phyloP scores from a whole-genome alignment of 2,329 filamentous ascomycete genomes.

The Reticulascus tulasneorum region DNA sequence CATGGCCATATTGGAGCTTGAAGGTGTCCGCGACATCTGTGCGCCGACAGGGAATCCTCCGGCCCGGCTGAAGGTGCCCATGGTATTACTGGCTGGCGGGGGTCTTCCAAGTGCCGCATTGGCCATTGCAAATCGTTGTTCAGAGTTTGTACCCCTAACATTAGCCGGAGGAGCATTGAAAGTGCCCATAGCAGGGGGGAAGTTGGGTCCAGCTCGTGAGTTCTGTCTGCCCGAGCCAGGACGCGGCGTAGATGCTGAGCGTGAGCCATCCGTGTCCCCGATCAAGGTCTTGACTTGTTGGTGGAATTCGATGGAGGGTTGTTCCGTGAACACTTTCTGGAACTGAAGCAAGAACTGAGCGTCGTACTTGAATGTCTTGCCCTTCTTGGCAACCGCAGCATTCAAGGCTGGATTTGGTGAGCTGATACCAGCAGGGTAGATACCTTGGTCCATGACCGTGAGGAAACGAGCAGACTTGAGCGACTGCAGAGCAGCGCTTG shows the following conservation, averaged over 20 bases:
- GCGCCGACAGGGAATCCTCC: constrained; percentile 53
- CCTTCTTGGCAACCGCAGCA: constrained; percentile 71
- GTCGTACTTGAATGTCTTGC: constrained; percentile 88
- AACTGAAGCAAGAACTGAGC: constrained; percentile 95
- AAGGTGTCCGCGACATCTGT: constrained; percentile 63
- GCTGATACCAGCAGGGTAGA: constrained; percentile 78
- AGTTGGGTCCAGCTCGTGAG: constrained; percentile 48
- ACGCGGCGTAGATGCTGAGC: constrained; percentile 61
- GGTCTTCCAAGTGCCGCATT: constrained; percentile 37
- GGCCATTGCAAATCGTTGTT: constrained; percentile 68
- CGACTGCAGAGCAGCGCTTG: constrained; percentile 88
- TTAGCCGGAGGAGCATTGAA: constrained; percentile 45
- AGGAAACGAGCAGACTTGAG: constrained; percentile 90
- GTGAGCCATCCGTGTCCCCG: constrained; percentile 66
- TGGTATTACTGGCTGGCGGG: constrained; percentile 36
- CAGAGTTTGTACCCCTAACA: constrained; percentile 67
- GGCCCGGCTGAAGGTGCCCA: constrained; percentile 26
- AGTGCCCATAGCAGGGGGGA: constrained; percentile 61
- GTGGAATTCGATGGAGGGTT: constrained; percentile 91
- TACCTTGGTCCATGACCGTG: constrained; percentile 69
- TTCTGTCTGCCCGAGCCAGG: constrained; percentile 45
- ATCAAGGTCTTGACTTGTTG: constrained; percentile 82
- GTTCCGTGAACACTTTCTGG: constrained; percentile 92
- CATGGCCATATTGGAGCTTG: constrained; percentile 52
- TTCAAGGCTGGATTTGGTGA: constrained; percentile 94